These are phyloP conservation scores for Phyllosticta capitalensis DNA, from an alignment of 2,329 filamentous ascomycete species.

Conservation along the genomic window DNA sequence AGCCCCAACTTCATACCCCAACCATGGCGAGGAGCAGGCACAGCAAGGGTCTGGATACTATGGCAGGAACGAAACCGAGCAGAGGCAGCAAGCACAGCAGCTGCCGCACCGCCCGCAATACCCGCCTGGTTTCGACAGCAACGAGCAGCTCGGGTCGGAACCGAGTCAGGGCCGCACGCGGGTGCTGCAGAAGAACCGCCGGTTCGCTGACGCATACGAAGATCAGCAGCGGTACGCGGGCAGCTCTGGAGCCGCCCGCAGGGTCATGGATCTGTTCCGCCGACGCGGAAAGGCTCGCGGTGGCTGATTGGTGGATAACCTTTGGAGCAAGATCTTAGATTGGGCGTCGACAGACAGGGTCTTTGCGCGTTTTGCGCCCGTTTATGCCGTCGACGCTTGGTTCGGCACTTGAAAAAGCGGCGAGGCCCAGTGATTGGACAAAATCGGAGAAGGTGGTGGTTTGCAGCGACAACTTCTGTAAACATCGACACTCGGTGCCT, in stretches of 20 bases:
- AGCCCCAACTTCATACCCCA: neutral
- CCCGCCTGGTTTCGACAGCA: slow-evolving; percentile 31
- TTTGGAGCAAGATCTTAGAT: neutral
- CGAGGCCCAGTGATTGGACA: neutral
- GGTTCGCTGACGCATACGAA: slow-evolving; percentile 82
- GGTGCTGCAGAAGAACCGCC: slow-evolving; percentile 74
- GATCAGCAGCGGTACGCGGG: slow-evolving; percentile 59
- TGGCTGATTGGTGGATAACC: neutral
- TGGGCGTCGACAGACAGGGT: neutral
- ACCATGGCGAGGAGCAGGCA: neutral
- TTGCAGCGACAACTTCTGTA: too few species aligned
- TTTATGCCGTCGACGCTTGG: neutral
- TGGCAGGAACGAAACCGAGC: slow-evolving; percentile 27
- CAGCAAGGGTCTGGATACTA: slow-evolving; percentile 19
- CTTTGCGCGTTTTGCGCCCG: neutral
- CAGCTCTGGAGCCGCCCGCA: slow-evolving; percentile 75
- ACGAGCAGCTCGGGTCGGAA: slow-evolving; percentile 13
- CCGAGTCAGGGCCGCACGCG: slow-evolving; percentile 23
- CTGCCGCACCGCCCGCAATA: slow-evolving; percentile 24
- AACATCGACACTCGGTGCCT: neutral
- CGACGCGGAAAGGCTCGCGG: slow-evolving; percentile 65
- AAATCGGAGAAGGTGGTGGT: neutral
- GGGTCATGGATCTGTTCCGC: slow-evolving; percentile 98
- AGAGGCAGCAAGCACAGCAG: slow-evolving; percentile 16
- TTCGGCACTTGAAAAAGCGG: neutral